phyloP scores from a whole-genome alignment of 257 asterid species.

The Ehretia macrophylla region DNA sequence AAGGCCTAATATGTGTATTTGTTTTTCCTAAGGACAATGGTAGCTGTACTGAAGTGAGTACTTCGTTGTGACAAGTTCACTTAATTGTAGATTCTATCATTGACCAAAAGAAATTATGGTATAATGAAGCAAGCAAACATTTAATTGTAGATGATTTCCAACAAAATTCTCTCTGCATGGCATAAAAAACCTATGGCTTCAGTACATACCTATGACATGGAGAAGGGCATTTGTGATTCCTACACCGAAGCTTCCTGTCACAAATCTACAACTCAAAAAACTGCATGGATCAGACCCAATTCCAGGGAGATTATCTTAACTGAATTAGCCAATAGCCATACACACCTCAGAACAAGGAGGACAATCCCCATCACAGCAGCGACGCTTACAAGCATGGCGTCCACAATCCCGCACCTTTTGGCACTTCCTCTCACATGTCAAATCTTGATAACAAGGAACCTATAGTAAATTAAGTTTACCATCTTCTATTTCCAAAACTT shows the following conservation, averaged over 20 bases:
- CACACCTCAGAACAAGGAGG: constrained; percentile 93
- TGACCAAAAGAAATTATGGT: too few species aligned
- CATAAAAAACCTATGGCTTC: not conserved
- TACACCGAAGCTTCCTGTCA: constrained; percentile 89
- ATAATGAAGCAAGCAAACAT: too few species aligned
- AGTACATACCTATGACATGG: constrained; percentile 83
- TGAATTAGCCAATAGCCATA: not conserved
- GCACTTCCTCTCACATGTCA: constrained; percentile 95
- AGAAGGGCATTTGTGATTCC: constrained; percentile 95
- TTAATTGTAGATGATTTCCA: too few species aligned
- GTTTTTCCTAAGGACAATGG: too few species aligned
- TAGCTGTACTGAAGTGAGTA: too few species aligned
- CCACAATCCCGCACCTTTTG: constrained; percentile 76
- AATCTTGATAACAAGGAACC: constrained; percentile 93
- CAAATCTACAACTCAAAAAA: constrained; percentile 48
- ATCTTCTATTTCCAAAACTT: constrained; percentile 14
- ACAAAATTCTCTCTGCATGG: too few species aligned
- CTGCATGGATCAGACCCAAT: constrained; percentile 11
- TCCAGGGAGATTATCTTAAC: not conserved
- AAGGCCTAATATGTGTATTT: too few species aligned
- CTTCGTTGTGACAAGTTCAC: too few species aligned
- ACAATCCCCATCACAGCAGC: constrained; percentile 96
- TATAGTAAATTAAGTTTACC: constrained; percentile 48
- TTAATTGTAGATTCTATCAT: too few species aligned
- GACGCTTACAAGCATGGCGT: constrained; percentile 86